phyloP scores from a whole-genome alignment of 108 stramenopile genomes.

The Fragilaria radians region DNA sequence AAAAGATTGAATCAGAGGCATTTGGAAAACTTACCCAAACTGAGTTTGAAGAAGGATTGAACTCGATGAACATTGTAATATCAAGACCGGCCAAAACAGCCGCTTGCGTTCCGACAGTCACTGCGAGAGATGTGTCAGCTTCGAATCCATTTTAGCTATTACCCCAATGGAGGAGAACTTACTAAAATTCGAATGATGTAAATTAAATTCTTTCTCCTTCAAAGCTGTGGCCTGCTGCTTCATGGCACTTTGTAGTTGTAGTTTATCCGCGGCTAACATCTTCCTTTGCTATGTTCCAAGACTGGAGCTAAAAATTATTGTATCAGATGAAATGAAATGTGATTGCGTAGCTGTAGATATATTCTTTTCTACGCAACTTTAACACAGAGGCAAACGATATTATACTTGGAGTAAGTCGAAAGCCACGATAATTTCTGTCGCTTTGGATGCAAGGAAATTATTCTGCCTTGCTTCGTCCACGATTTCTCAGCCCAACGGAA shows the following conservation, averaged over 20 bases:
- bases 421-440: too few species aligned
- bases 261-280: conserved; percentile 87
- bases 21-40: conserved; percentile 51
- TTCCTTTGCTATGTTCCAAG: too few species aligned
- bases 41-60: conserved; percentile 53
- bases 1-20: too few species aligned
- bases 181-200: conserved; percentile 84
- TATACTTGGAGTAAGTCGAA: too few species aligned
- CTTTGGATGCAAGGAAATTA: too few species aligned
- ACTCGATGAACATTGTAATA: conserved; percentile 91
- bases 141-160: background rate
- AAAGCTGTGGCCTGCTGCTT: conserved; percentile 87
- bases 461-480: too few species aligned
- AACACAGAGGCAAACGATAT: too few species aligned
- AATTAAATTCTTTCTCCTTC: conserved; percentile 91
- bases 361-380: too few species aligned
- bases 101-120: conserved; percentile 87
- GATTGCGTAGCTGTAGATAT: too few species aligned
- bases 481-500: too few species aligned
- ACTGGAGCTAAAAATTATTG: too few species aligned
- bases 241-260: conserved; percentile 76
- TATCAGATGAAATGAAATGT: too few species aligned
- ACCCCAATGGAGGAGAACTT: conserved; percentile 12
- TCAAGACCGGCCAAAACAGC: conserved; percentile 86
- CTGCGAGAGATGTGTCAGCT: conserved; percentile 11